These are phyloP conservation scores for Gonium pectorale DNA, from an alignment of 139 green algal genomes.

Conservation along the genomic window DNA sequence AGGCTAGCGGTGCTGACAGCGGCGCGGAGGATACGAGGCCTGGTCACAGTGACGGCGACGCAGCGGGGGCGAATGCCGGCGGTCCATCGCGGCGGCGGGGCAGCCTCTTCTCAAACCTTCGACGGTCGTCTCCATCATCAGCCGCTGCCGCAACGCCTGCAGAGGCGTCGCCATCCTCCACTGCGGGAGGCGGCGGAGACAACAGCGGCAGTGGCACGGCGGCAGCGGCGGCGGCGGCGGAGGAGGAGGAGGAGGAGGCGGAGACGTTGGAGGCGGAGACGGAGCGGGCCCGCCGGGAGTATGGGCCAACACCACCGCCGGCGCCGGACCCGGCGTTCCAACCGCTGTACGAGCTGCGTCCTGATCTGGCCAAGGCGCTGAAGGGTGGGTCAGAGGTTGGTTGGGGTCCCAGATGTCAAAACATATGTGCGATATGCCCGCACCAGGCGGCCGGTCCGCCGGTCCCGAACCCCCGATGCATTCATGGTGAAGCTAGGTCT, in stretches of 20 bases:
- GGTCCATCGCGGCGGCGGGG: background rate
- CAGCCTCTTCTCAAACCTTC: conserved; percentile 15
- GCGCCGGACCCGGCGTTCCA: conserved; percentile 18
- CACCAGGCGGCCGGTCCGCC: too few relatives aligned
- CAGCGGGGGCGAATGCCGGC: background rate
- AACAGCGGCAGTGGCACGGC: too few relatives aligned
- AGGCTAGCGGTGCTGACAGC: background rate
- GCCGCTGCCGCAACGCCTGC: too few relatives aligned
- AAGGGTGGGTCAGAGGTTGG: background rate
- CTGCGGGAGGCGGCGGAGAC: background rate
- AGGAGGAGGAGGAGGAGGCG: background rate
- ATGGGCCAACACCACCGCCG: conserved; percentile 22
- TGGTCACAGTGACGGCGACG: background rate
- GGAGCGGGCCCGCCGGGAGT: background rate
- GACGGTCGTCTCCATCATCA: too few relatives aligned
- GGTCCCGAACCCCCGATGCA: too few relatives aligned
- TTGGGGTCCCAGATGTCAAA: too few relatives aligned
- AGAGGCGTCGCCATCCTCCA: too few relatives aligned
- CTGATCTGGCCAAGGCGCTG: conserved; percentile 30
- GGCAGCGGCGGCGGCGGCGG: background rate
- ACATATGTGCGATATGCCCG: background rate
- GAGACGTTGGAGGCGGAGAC: background rate
- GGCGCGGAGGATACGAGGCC: background rate
- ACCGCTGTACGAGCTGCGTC: conserved; percentile 11
- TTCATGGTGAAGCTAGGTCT: too few relatives aligned